Evolutionary conservation across 768 basidiomycete genomes (phyloP).

Genomic region (Mycena maculata): DNA sequence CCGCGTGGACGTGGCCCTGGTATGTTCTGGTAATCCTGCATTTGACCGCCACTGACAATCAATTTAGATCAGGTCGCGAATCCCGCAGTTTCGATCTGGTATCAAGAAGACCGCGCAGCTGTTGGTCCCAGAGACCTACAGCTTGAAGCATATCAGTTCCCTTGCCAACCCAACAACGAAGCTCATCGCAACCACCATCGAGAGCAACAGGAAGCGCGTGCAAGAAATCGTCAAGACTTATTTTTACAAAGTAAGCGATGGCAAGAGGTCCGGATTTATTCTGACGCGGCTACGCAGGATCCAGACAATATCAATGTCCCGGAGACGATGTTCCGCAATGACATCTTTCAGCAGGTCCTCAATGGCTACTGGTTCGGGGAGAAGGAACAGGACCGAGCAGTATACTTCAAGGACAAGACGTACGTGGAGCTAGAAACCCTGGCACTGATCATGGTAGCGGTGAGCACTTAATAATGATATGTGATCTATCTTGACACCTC

Average conservation of each 20-base stretch:
- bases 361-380: not conserved
- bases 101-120: not conserved
- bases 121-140: not conserved
- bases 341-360: constrained; percentile 3
- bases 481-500: not conserved
- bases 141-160: not conserved
- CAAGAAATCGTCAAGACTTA: not conserved
- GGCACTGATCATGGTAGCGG: not conserved
- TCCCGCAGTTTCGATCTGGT: constrained; percentile 4
- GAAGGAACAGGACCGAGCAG: not conserved
- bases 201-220: not conserved
- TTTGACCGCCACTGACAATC: not conserved
- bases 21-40: not conserved
- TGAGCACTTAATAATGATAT: not conserved
- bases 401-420: not conserved
- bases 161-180: not conserved
- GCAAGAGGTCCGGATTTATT: not conserved
- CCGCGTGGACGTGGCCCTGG: not conserved
- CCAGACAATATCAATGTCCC: not conserved
- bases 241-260: not conserved
- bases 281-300: not conserved
- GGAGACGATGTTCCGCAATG: constrained; percentile 4
- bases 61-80: constrained; percentile 5
- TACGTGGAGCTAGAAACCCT: constrained; percentile 1
- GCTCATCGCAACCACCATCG: not conserved